phyloP scores from a whole-genome alignment of 306 rosid species.

The Quercus berberidifolia region DNA sequence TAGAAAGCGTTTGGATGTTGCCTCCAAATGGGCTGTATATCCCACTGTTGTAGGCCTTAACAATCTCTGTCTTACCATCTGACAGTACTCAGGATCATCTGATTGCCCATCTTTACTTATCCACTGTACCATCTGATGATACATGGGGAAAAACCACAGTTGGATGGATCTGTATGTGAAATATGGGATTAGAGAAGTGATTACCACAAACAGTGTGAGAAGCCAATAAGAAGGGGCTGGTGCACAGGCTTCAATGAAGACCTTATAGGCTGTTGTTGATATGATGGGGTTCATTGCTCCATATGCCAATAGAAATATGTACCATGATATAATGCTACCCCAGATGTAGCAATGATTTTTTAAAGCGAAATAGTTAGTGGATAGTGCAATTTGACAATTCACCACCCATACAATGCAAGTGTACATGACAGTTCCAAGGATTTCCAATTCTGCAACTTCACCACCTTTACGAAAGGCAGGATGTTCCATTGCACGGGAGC shows the following conservation, averaged over 20 bases:
- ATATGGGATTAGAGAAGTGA: conserved; percentile 68
- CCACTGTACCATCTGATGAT: conserved; percentile 85
- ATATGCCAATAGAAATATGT: conserved; percentile 70
- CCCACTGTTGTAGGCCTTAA: conserved; percentile 73
- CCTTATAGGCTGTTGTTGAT: conserved; percentile 82
- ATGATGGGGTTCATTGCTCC: conserved; percentile 72
- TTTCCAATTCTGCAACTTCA: conserved; percentile 52
- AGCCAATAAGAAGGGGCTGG: conserved; percentile 79
- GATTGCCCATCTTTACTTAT: conserved; percentile 64
- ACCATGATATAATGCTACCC: conserved; percentile 80
- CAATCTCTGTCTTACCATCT: conserved; percentile 67
- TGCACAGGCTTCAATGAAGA: conserved; percentile 83
- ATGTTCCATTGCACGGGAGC: conserved; percentile 46
- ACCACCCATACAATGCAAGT: conserved; percentile 87
- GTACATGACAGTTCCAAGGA: conserved; percentile 75
- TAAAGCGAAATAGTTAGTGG: conserved; percentile 73
- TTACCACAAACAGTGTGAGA: conserved; percentile 52
- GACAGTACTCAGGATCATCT: conserved; percentile 73
- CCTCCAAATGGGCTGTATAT: conserved; percentile 75
- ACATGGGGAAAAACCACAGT: conserved; percentile 74
- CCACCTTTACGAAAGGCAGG: conserved; percentile 84
- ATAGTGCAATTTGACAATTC: conserved; percentile 90
- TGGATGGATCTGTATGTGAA: conserved; percentile 57
- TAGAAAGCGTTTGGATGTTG: conserved; percentile 50
- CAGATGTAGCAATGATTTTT: conserved; percentile 81